phyloP scores from a whole-genome alignment of 2,329 filamentous ascomycete species.

The Aspergillus fumigatus region DNA sequence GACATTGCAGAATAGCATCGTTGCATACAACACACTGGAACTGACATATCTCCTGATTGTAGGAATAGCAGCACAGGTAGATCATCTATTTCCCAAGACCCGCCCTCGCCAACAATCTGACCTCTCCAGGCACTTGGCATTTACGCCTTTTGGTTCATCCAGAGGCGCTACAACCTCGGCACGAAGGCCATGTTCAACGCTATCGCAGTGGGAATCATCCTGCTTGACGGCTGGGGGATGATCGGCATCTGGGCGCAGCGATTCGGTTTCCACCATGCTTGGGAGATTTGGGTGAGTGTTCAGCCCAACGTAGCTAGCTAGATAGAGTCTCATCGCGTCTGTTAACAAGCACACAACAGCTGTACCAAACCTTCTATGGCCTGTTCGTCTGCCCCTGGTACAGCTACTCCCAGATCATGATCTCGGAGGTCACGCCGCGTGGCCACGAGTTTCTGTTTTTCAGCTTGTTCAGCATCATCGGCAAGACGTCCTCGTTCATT shows the following conservation, averaged over 20 bases:
- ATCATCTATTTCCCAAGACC: neutral
- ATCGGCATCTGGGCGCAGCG: conserved; percentile 53
- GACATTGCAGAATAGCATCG: conserved; percentile 62
- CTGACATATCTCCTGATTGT: conserved; percentile 64
- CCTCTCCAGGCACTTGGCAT: conserved; percentile 49
- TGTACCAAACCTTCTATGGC: conserved; percentile 56
- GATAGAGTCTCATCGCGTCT: neutral
- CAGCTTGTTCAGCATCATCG: conserved; percentile 63
- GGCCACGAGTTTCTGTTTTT: conserved; percentile 70
- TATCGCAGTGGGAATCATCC: conserved; percentile 57
- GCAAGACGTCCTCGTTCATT: conserved; percentile 65
- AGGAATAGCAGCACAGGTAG: conserved; percentile 58
- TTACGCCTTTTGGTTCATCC: conserved; percentile 57
- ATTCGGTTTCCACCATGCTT: conserved; percentile 51
- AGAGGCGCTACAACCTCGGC: conserved; percentile 54
- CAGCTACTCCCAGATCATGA: conserved; percentile 67
- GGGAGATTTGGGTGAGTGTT: conserved; percentile 47
- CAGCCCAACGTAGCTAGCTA: no score
- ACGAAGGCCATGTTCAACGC: conserved; percentile 67
- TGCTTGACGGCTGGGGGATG: conserved; percentile 57
- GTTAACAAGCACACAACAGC: conserved; percentile 12
- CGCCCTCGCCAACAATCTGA: neutral
- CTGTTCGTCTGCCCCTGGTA: conserved; percentile 67
- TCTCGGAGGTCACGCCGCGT: conserved; percentile 63
- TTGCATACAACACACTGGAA: conserved; percentile 61